Evolutionary conservation across 352 stramenopile genomes (phyloP).

Genomic region (Peronospora destructor): DNA sequence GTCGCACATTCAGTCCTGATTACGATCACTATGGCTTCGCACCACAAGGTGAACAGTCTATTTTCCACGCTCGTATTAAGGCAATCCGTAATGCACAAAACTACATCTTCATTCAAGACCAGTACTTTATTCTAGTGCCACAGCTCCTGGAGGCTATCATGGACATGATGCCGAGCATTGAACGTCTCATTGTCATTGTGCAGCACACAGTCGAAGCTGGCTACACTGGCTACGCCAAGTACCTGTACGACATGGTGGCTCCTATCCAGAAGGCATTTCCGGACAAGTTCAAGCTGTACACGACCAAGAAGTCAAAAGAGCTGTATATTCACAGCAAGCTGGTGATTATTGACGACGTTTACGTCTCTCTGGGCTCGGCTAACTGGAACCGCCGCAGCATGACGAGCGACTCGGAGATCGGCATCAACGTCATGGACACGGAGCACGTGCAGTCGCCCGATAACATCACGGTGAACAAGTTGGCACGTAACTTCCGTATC

Average conservation of each 20-base stretch:
- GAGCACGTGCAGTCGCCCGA: conserved; percentile 29
- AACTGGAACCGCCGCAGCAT: conserved; percentile 91
- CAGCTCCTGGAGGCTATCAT: conserved; percentile 44
- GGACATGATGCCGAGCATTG: conserved; percentile 34
- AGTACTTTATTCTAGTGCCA: conserved; percentile 68
- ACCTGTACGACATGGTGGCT: conserved; percentile 52
- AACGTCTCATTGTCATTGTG: conserved; percentile 50
- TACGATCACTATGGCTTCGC: conserved; percentile 37
- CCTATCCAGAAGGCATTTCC: conserved; percentile 47
- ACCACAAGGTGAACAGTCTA: conserved; percentile 44
- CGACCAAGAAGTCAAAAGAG: conserved; percentile 35
- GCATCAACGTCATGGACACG: conserved; percentile 45
- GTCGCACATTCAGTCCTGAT: conserved; percentile 50
- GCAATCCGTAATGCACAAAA: conserved; percentile 50
- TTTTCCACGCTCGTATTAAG: conserved; percentile 48
- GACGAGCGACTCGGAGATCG: conserved; percentile 61
- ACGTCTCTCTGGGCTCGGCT: conserved; percentile 76
- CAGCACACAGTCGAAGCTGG: conserved; percentile 31
- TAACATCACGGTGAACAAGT: conserved; percentile 35
- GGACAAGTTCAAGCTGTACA: conserved; percentile 52
- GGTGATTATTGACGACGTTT: conserved; percentile 80
- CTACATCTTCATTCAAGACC: conserved; percentile 63
- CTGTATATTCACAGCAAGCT: conserved; percentile 82
- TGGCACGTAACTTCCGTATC: conserved; percentile 43
- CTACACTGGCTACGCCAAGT: conserved; percentile 55